Evolutionary conservation across 345 rosid genomes (phyloP).

Genomic region (Eucalyptus dawsonii): DNA sequence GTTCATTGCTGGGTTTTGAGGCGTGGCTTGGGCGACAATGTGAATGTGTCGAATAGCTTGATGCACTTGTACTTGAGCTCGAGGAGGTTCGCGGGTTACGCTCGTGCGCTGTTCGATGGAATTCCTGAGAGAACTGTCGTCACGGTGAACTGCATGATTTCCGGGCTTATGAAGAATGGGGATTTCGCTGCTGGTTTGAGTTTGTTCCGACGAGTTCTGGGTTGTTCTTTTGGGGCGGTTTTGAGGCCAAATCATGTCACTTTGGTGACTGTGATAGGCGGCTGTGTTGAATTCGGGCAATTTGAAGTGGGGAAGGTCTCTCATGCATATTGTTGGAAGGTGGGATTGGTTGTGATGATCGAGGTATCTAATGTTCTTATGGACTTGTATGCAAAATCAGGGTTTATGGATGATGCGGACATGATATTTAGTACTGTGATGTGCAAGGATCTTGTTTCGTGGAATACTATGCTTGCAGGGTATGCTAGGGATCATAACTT

Average conservation of each 20-base stretch:
- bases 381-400: conserved; percentile 10
- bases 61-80: neutral
- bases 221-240: neutral
- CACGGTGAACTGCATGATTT: conserved; percentile 4
- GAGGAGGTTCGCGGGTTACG: neutral
- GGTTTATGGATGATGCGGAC: neutral
- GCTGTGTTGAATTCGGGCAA: conserved; percentile 1
- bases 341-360: neutral
- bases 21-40: neutral
- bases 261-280: conserved; percentile 3
- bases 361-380: conserved; percentile 5
- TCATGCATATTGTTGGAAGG: conserved; percentile 6
- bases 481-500: conserved; percentile 1
- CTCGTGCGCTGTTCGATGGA: conserved; percentile 4
- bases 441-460: conserved; percentile 5
- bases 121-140: conserved; percentile 4
- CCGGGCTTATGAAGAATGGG: conserved; percentile 9
- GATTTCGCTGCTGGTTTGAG: neutral
- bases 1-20: neutral
- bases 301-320: neutral
- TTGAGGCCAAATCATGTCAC: conserved; percentile 12
- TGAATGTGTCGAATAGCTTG: neutral
- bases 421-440: conserved; percentile 1
- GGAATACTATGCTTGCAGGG: conserved; percentile 24
- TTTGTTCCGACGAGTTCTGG: neutral